Evolutionary conservation across 2,329 filamentous ascomycete genomes (phyloP).

Genomic region (Aspergillus latus): DNA sequence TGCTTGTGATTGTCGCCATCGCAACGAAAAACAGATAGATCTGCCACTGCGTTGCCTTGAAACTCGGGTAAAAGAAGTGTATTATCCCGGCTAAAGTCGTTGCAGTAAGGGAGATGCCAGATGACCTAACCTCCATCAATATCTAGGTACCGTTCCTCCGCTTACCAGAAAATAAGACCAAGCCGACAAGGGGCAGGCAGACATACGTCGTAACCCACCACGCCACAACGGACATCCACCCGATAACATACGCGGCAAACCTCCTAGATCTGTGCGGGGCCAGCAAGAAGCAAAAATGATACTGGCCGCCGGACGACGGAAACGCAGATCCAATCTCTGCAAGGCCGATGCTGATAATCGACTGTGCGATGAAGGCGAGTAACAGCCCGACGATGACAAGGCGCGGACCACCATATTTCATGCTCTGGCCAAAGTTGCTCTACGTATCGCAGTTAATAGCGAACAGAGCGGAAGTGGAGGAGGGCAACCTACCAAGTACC

Average conservation of each 20-base stretch:
- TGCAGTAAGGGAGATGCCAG: background rate
- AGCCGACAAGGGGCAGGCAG: no score
- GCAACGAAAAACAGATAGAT: conserved; percentile 25
- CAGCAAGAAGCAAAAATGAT: conserved; percentile 34
- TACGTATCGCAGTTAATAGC: conserved; percentile 15
- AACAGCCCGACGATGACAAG: conserved; percentile 15
- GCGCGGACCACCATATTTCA: background rate
- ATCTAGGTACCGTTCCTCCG: no score
- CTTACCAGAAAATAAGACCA: background rate
- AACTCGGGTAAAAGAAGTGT: conserved; percentile 1
- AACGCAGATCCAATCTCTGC: conserved; percentile 20
- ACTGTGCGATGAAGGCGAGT: conserved; percentile 23
- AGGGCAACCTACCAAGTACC: conserved; percentile 18
- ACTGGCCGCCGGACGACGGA: conserved; percentile 26
- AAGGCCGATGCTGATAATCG: conserved; percentile 11
- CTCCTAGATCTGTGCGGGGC: conserved; percentile 14
- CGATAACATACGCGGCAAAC: conserved; percentile 23
- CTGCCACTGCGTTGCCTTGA: conserved; percentile 20
- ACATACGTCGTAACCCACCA: conserved; percentile 25
- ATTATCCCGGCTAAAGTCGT: conserved; percentile 5
- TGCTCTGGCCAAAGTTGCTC: conserved; percentile 5
- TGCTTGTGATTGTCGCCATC: conserved; percentile 16
- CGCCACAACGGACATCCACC: conserved; percentile 27
- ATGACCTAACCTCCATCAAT: background rate
- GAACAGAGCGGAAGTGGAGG: no score